Evolutionary conservation across 768 basidiomycete genomes (phyloP).

Genomic region (Lyophyllum decastes): DNA sequence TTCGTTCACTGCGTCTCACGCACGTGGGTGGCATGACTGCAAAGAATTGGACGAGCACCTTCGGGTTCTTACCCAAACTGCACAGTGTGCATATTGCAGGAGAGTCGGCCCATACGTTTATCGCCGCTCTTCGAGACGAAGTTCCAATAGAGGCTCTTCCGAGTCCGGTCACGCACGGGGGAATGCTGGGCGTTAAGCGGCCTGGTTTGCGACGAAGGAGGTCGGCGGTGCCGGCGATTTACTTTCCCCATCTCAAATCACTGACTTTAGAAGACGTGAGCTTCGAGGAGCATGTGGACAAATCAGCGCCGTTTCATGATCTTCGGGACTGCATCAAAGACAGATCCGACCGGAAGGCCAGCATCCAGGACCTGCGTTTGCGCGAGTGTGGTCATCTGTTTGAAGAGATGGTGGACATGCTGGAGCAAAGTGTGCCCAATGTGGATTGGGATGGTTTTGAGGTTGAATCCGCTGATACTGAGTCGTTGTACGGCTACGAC

Average conservation of each 20-base stretch:
- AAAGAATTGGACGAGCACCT: conserved; percentile 24
- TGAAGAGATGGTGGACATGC: conserved; percentile 20
- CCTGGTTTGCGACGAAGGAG: conserved; percentile 12
- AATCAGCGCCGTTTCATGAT: conserved; percentile 4
- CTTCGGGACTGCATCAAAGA: conserved; percentile 28
- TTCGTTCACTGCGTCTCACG: conserved; percentile 24
- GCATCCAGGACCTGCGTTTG: conserved; percentile 28
- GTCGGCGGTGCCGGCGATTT: conserved; percentile 16
- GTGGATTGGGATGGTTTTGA: conserved; percentile 37
- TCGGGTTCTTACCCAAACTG: conserved; percentile 29
- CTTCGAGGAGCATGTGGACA: conserved; percentile 16
- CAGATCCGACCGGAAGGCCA: conserved; percentile 30
- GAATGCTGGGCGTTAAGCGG: conserved; percentile 11
- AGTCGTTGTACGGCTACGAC: conserved; percentile 13
- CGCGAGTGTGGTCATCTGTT: conserved; percentile 25
- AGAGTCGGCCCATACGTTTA: conserved; percentile 20
- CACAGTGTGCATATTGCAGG: conserved; percentile 24
- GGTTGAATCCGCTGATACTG: conserved; percentile 17
- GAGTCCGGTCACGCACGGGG: conserved; percentile 10
- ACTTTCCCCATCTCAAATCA: conserved; percentile 28
- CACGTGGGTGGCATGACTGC: conserved; percentile 18
- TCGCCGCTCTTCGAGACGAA: conserved; percentile 26
- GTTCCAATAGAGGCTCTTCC: conserved; percentile 9
- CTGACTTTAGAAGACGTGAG: conserved; percentile 24
- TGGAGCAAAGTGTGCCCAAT: conserved; percentile 29